Evolutionary conservation across 192 early-diverging fungal genomes (phyloP).

Genomic region (Chytriomyces sp.): DNA sequence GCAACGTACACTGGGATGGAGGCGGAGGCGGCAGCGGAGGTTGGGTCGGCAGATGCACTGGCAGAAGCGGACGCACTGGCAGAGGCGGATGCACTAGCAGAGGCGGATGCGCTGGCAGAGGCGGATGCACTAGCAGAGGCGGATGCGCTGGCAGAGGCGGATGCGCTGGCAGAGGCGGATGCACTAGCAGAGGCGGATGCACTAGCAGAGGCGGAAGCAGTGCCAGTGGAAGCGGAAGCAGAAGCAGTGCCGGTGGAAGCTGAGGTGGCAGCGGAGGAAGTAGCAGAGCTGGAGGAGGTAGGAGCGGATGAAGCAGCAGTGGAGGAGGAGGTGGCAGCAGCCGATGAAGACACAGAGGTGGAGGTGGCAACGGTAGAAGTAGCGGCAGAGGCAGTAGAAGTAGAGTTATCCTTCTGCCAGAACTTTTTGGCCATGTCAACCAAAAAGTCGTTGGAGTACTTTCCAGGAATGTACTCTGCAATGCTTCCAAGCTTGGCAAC

Average conservation of each 20-base stretch:
- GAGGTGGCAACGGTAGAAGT: background rate
- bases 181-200: background rate
- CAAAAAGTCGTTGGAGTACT: conserved; percentile 14
- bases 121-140: background rate
- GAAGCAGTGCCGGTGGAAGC: background rate
- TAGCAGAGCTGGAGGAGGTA: background rate
- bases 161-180: background rate
- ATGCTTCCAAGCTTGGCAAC: background rate
- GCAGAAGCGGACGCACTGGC: background rate
- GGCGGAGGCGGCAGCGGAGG: background rate
- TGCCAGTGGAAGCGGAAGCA: background rate
- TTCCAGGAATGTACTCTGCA: background rate
- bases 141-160: background rate
- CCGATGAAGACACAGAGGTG: conserved; percentile 1
- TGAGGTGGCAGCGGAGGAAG: background rate
- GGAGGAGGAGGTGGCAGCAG: background rate
- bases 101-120: background rate
- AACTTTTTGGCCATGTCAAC: conserved; percentile 13
- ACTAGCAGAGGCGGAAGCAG: background rate
- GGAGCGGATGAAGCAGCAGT: background rate
- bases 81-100: conserved; percentile 18
- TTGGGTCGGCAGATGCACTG: background rate
- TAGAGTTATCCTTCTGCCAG: conserved; percentile 1
- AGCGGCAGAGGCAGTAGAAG: background rate
- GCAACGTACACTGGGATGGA: background rate